These are phyloP conservation scores for Eucalyptus regnans DNA, from an alignment of 345 rosid species.

Conservation along the genomic window DNA sequence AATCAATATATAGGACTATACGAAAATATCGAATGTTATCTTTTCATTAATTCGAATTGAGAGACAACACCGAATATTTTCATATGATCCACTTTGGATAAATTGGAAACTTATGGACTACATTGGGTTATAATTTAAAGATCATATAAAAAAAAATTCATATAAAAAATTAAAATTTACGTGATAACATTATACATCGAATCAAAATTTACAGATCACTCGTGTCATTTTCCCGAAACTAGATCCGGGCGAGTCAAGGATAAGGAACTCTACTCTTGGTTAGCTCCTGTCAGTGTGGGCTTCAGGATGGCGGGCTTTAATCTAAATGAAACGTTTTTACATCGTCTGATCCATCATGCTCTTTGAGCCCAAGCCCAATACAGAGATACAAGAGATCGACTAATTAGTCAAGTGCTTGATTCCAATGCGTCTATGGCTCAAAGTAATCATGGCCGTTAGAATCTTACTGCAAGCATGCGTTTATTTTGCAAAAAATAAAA, in stretches of 20 bases:
- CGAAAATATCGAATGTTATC: rapidly evolving
- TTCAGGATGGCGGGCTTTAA: not conserved
- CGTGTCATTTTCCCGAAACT: not conserved
- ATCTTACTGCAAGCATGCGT: too few species aligned
- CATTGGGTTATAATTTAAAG: too few species aligned
- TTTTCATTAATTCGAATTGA: too few species aligned
- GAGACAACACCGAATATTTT: too few species aligned
- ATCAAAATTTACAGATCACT: too few species aligned
- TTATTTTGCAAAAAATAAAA: rapidly evolving
- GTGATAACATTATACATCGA: too few species aligned
- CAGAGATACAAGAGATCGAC: not conserved
- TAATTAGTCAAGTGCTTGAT: too few species aligned
- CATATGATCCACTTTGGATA: rapidly evolving
- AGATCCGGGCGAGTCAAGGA: not conserved
- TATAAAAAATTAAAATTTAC: too few species aligned
- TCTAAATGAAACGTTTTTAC: not conserved
- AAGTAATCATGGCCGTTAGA: too few species aligned
- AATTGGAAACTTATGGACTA: rapidly evolving
- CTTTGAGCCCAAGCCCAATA: not conserved
- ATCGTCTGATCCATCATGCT: not conserved
- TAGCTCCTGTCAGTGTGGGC: not conserved
- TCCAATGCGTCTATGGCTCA: too few species aligned
- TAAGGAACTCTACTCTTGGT: rapidly evolving
- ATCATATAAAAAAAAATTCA: too few species aligned
- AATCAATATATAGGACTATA: too few species aligned